A percentile compares a stretch with the other conserved stretches of the same genome.
Conservation (phyloP, 352 stramenopile genomes). For the Pelagophyceae sp. region DNA sequence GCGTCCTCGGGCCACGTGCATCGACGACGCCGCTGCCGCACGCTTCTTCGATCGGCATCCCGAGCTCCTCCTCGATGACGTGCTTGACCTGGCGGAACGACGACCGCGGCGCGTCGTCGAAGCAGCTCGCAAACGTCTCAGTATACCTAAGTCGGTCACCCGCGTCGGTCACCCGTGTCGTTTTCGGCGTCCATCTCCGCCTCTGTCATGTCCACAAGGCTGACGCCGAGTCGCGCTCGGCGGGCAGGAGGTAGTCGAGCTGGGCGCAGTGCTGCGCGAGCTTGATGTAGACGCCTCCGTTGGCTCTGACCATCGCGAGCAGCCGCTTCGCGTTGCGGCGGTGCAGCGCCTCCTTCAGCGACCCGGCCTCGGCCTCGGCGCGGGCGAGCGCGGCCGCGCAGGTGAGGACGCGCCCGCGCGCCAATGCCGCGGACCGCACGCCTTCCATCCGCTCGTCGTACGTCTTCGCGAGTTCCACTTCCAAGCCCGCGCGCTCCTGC, state of each 20-base stretch:
- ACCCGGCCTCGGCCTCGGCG: neutral
- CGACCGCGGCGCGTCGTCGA: slow-evolving; percentile 75
- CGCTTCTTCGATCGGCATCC: too few relatives aligned
- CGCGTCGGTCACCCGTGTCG: too few relatives aligned
- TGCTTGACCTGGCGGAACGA: slow-evolving; percentile 49
- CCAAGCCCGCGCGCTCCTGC: slow-evolving; percentile 16
- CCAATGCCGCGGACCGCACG: neutral
- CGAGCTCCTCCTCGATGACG: slow-evolving; percentile 59
- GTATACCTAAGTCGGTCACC: too few relatives aligned
- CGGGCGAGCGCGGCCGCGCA: neutral
- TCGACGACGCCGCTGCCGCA: slow-evolving; percentile 58
- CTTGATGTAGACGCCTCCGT: slow-evolving; percentile 94
- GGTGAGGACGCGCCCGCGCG: slow-evolving; percentile 4
- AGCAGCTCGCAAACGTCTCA: slow-evolving; percentile 69
- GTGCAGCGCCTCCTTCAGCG: slow-evolving; percentile 31
- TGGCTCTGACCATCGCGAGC: slow-evolving; percentile 74
- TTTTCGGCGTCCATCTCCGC: too few relatives aligned
- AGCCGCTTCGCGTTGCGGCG: slow-evolving; percentile 69
- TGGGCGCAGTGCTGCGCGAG: slow-evolving; percentile 83
- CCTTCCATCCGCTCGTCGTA: neutral
- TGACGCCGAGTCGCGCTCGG: too few relatives aligned
- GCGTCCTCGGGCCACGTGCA: slow-evolving; percentile 54
- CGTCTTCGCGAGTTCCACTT: neutral
- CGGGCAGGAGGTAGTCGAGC: slow-evolving; percentile 86
- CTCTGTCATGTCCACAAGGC: too few relatives aligned